Base-by-base conservation (phyloP, 1,139 yeast species). In the Zygoascus meyerae region DNA sequence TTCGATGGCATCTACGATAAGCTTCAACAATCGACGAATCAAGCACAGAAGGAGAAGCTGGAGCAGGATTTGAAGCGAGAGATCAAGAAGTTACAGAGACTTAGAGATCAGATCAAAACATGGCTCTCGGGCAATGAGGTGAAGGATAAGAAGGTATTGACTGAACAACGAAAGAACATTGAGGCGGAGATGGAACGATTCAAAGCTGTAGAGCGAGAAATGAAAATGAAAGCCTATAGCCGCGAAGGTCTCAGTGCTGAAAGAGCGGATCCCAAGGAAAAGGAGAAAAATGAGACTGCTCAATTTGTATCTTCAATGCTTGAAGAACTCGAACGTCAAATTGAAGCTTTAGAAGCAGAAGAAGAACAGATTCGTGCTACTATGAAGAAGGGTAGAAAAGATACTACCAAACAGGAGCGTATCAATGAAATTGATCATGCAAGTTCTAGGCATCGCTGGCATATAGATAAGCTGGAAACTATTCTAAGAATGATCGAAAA, bases 111-210 rank as follows among this genome's bases (percentile, higher is more conserved):
- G 68, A 86, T 94, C 56, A 94, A 94, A 67, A 84, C 86, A 48
- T 94, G 98, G 98, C 72, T 90, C 62, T 80, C 95, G 41, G 95
- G 94, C 58, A 84, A 83, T 59, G 95, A 94, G 53, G 90, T 90
- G 46, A 90, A 94, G 66, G 94, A 92, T 61, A 95, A 89, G 69
- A 84, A 86, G 63, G 67, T 74, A 45, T 69, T 94, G 51, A 75
- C 79, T 53, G 97, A 90, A 52, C 86, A 89, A 59, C 75, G 98
- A 47, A 77, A 82, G 56, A 72, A 81, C 56, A 92, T 94, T 56
- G 97, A 94, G 66, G 79, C 79, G 40, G 68, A 60, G 48, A 92
- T 92, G 99, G 98, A 94, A 67, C 78, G 92, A 58, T 94, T 94
- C 69, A 94, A 94, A 65, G 92, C 92, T 46, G 86, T 90, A 55